Evolutionary conservation across 768 basidiomycete species (phyloP).

Genomic region (Podaxis sp.): DNA sequence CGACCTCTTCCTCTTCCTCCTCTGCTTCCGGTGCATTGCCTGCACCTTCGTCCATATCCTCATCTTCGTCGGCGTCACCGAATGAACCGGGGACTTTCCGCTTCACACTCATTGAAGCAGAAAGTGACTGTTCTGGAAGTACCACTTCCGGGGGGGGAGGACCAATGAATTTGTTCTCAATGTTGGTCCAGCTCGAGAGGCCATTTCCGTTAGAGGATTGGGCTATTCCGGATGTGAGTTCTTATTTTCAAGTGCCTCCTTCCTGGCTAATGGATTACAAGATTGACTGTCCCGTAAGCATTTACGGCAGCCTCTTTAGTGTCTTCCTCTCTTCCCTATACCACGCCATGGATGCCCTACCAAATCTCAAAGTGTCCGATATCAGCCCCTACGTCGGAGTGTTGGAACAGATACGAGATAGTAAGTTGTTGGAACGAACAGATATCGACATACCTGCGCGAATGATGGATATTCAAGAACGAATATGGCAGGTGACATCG

Average conservation of each 20-base stretch:
- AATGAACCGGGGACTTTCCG: conserved; percentile 44
- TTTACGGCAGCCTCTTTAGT: conserved; percentile 78
- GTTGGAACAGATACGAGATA: conserved; percentile 69
- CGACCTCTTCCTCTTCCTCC: conserved; percentile 1
- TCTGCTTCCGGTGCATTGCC: conserved; percentile 5
- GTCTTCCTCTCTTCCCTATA: conserved; percentile 84
- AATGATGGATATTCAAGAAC: conserved; percentile 64
- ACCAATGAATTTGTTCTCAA: conserved; percentile 8
- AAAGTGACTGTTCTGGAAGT: conserved; percentile 23
- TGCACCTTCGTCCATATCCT: conserved; percentile 28
- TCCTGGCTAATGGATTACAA: conserved; percentile 24
- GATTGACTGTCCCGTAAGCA: conserved; percentile 66
- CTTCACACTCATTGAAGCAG: conserved; percentile 18
- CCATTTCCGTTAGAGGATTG: conserved; percentile 63
- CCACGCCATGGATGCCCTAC: conserved; percentile 76
- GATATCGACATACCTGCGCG: conserved; percentile 72
- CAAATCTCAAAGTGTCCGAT: conserved; percentile 70
- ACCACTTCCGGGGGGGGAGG: conserved; percentile 13
- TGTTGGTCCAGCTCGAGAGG: neutral
- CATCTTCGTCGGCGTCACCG: conserved; percentile 36
- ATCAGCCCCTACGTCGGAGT: conserved; percentile 63
- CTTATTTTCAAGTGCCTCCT: neutral
- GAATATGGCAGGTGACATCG: conserved; percentile 55
- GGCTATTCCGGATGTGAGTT: conserved; percentile 79
- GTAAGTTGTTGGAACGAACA: conserved; percentile 68